phyloP scores from a whole-genome alignment of 2,329 filamentous ascomycete genomes.

The Nothophaeocryptopus gaeumannii region DNA sequence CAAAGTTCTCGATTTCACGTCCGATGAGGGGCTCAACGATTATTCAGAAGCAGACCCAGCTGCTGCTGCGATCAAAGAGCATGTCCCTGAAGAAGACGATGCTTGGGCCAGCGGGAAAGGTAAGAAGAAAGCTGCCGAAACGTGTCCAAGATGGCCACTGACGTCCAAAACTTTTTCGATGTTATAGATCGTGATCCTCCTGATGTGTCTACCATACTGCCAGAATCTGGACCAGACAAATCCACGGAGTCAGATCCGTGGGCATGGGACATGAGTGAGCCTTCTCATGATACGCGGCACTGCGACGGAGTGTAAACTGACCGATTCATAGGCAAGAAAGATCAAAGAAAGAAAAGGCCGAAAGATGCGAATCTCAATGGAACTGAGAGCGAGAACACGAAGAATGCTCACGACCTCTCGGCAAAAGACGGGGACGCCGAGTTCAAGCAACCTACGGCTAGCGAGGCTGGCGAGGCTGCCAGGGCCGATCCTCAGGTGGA shows the following conservation, averaged over 20 bases:
- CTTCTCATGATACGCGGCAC: not conserved
- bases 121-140: slow-evolving; percentile 49
- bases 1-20: no score
- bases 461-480: no score
- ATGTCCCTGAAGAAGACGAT: slow-evolving; percentile 26
- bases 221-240: slow-evolving; percentile 39
- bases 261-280: slow-evolving; percentile 24
- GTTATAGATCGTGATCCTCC: slow-evolving; percentile 31
- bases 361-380: no score
- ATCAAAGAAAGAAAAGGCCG: slow-evolving; percentile 57
- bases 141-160: slow-evolving; percentile 43
- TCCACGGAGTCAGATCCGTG: slow-evolving; percentile 35
- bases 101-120: slow-evolving; percentile 29
- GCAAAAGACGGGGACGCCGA: no score
- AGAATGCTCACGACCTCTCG: no score
- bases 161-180: slow-evolving; percentile 43
- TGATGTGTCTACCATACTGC: slow-evolving; percentile 41
- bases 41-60: no score
- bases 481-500: no score
- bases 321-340: slow-evolving; percentile 48
- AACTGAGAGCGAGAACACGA: no score
- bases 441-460: no score
- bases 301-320: slow-evolving; percentile 5
- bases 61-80: no score
- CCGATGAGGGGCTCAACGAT: no score